phyloP scores from a whole-genome alignment of 1,284 basidiomycete species.

The Trichosporon sp. region DNA sequence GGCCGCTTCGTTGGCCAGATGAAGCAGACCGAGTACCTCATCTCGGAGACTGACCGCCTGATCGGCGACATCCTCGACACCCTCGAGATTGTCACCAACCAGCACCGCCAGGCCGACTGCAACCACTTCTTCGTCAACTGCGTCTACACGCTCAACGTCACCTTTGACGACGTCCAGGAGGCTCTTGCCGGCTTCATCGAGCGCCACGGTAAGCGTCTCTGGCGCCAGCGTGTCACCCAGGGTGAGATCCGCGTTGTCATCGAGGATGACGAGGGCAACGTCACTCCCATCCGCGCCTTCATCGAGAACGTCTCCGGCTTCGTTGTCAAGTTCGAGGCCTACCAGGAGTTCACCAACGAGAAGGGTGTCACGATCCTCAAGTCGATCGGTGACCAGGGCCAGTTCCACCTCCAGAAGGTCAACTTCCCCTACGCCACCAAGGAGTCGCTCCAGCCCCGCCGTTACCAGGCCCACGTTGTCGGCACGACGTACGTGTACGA shows the following conservation, averaged over 20 bases:
- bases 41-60: constrained; percentile 95
- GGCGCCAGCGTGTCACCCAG: constrained; percentile 93
- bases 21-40: constrained; percentile 91
- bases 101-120: constrained; percentile 83
- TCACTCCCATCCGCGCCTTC: constrained; percentile 91
- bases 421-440: constrained; percentile 91
- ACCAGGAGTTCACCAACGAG: constrained; percentile 95
- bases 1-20: constrained; percentile 86
- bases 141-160: constrained; percentile 90
- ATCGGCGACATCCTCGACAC: constrained; percentile 92
- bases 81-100: constrained; percentile 81
- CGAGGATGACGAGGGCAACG: constrained; percentile 86
- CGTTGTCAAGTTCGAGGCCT: constrained; percentile 97
- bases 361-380: constrained; percentile 91
- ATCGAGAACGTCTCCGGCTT: constrained; percentile 99
- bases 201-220: constrained; percentile 93
- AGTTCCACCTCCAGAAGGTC: constrained; percentile 86
- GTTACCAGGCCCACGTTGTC: constrained; percentile 97
- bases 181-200: constrained; percentile 97
- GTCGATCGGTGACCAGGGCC: constrained; percentile 84
- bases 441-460: constrained; percentile 97
- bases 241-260: constrained; percentile 95
- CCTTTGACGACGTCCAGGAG: constrained; percentile 91
- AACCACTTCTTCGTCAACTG: constrained; percentile 98
- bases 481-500: constrained; percentile 99